phyloP scores from a whole-genome alignment of 495 filamentous ascomycete species.

The Penicillium roqueforti region DNA sequence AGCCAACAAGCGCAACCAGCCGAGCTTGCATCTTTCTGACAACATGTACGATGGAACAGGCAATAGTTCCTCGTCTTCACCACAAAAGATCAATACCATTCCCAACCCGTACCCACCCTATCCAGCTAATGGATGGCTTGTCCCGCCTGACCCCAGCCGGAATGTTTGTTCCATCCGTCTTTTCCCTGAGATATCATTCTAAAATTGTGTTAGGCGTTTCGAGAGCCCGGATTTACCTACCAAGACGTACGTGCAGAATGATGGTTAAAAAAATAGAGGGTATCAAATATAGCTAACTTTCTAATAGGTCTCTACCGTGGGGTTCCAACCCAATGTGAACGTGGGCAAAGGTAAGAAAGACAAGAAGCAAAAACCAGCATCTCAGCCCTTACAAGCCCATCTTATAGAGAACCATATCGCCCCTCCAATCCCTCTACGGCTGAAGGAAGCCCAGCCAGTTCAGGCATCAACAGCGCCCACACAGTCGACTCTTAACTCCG shows the following conservation, averaged over 20 bases:
- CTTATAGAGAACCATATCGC: neutral
- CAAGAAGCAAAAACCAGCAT: neutral
- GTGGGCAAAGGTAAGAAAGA: neutral
- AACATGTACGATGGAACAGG: neutral
- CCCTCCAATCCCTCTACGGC: neutral
- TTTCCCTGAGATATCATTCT: neutral
- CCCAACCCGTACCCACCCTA: neutral
- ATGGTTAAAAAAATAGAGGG: neutral
- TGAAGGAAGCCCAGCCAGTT: neutral
- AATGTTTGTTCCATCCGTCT: conserved; percentile 5
- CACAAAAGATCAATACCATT: neutral
- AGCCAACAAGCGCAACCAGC: neutral
- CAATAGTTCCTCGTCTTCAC: neutral
- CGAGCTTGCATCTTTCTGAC: neutral
- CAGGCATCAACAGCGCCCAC: neutral
- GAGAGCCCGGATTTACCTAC: neutral
- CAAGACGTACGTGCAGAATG: neutral
- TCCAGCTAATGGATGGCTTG: neutral
- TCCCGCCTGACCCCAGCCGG: conserved; percentile 3
- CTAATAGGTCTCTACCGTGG: neutral
- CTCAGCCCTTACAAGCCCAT: neutral
- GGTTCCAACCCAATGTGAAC: neutral
- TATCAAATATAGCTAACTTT: neutral
- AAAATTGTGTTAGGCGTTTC: neutral
- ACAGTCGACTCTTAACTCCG: neutral